Evolutionary conservation across 345 rosid genomes (phyloP), one percentile per base, ranked within the genome.

Genomic region (Citrus glauca): DNA sequence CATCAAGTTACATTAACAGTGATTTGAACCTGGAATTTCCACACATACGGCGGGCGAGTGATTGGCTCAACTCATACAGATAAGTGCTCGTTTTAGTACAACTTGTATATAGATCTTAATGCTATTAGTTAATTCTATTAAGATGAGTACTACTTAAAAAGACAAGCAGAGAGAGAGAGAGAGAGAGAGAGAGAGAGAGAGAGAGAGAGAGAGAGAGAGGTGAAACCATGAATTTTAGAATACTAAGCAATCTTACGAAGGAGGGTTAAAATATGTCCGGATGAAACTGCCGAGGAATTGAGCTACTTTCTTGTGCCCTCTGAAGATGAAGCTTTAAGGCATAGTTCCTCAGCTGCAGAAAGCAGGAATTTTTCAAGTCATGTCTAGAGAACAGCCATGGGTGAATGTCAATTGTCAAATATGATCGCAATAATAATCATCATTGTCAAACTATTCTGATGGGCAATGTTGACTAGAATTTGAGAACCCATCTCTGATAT

Each of bases 271-370:
- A 80, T 80, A 85, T 64, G 38, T 85, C 87, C 6, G 85, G 84
- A 40, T 57, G 83, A 60, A 81, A 73, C 25, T 79, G 83, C 76
- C 85, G 78, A 11, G 75, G 78, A 80, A 80, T 68, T 22, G 86
- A 79, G 81, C 76, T 62, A 37, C 75, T 79, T 77, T 69, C 86
- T 59, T 79, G 82, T 19, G 89, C 81, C 71, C 86, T 86, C 80
- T 83, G 90, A 37, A 88, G 86, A 75, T 88, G 85, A 69, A 88
- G 85, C 81, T 81, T 82, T 77, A 88, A 63, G 11, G 91, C 77
- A 42, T 85, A 88, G 84, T 86, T 86, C 75, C 71, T 86, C 81
- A 83, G 77, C 90, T 88, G 88, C 83, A 81, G 16, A 20, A 61
- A 72, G 35, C 63, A 69, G 35, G 27, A 82, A 25, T 74, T 24